Base-by-base conservation (phyloP, 169 alveolate species). In the Cyclospora cayetanensis region DNA sequence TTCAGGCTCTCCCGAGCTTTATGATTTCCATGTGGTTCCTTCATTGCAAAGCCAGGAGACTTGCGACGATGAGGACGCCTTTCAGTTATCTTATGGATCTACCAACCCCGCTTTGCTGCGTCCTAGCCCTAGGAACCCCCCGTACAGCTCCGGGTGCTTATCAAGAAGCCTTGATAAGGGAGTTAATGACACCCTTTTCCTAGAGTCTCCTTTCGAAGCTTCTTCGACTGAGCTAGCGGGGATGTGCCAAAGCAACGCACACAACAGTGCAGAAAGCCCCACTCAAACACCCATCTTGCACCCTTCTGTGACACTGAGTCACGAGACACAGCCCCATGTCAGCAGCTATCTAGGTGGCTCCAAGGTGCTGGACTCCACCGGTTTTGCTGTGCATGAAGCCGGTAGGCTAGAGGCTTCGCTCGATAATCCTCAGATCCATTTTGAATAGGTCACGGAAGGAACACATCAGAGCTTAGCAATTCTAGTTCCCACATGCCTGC, bases 331-430 rank as follows among this genome's bases (percentile, higher is more conserved):
- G 11, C 60, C 63, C 22, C 63, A 50, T 18, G 41, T 5, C 84
- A 35, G 37, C 50, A 42, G 41, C 34, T 72, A 39, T 42, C 29
- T 20, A 27, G 37, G 25, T 20, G 41, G 84, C 55, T 72, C 84
- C 15, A 35, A 72, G 55, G 84, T 72, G 31, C 37, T 41, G 37
- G 84, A 37, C 37, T 35, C n/a, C 25, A 72, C 84, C 35, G 84
- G 41, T 20, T 72, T 39, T 41, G 84, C 84, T 37, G 84, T 60
- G 55, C 84, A 72, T 25, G 84, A 72, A 31, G 84, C 84, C 35
- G 84, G 84, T 72, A 60, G 41, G 84, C n/a, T n/a, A n/a, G n/a
- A n/a, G n/a, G n/a, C n/a, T n/a, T n/a, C n/a, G n/a, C n/a, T n/a
- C n/a, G n/a, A n/a, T n/a, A n/a, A n/a, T n/a, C n/a, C n/a, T n/a